Conservation (phyloP, 192 early-diverging fungal genomes). For the Allomyces macrogynus region DNA sequence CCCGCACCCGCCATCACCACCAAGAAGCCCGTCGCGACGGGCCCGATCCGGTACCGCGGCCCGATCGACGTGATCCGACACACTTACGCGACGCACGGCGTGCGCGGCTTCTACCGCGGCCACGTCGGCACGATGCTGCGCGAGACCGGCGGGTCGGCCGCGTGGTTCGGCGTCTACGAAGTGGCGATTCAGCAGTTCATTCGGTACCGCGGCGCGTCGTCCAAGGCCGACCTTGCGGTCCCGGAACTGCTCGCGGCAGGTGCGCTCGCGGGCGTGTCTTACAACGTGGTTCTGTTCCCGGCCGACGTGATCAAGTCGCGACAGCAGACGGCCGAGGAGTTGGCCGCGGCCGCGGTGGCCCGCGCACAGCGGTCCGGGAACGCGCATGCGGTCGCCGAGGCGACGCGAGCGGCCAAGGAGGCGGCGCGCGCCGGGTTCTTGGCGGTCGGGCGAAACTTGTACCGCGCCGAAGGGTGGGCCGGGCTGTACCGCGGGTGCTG, state of each 20-base stretch:
- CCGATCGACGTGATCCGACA: constrained; percentile 24
- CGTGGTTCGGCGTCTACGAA: constrained; percentile 96
- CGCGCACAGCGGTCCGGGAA: neutral
- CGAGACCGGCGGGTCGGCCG: constrained; percentile 75
- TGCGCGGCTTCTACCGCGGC: constrained; percentile 52
- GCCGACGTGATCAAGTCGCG: constrained; percentile 85
- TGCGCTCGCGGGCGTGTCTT: constrained; percentile 74
- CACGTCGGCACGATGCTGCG: constrained; percentile 67
- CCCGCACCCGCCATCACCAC: neutral
- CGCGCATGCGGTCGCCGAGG: too few species aligned
- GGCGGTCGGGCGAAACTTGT: constrained; percentile 45
- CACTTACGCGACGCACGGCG: constrained; percentile 20
- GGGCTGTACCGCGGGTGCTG: constrained; percentile 88
- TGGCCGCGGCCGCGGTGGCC: constrained; percentile 1
- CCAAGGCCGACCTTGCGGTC: constrained; percentile 49
- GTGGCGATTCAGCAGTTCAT: constrained; percentile 35
- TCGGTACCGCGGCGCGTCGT: neutral
- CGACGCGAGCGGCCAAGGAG: neutral
- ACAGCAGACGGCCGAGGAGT: constrained; percentile 68
- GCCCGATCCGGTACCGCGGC: constrained; percentile 5
- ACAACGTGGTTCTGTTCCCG: constrained; percentile 72
- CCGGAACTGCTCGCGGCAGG: constrained; percentile 66
- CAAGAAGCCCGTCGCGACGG: too few species aligned
- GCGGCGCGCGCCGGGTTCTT: constrained; percentile 21
- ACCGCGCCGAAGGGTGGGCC: constrained; percentile 47